Percentiles rank a stretch among this genome's conserved stretches.
Evolutionary conservation across 2,329 filamentous ascomycete genomes (phyloP).

Genomic region (Nemania sp.): DNA sequence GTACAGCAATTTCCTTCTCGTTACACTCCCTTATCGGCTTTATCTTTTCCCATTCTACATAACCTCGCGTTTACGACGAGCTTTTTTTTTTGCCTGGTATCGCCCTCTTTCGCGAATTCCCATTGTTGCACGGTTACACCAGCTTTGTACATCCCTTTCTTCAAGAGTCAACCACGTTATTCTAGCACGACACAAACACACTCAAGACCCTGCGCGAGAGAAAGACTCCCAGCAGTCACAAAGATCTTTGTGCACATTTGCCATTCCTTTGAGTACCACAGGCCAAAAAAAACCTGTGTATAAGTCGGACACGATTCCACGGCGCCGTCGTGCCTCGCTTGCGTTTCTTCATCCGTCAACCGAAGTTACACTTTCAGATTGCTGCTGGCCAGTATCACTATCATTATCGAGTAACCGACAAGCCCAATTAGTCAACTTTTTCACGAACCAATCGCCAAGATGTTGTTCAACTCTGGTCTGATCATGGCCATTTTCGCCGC

Average conservation of each 20-base stretch:
- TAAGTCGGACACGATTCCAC: slow-evolving; percentile 8
- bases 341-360: slow-evolving; percentile 11
- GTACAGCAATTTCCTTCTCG: slow-evolving; percentile 3
- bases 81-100: slow-evolving; percentile 16
- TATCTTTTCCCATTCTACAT: neutral
- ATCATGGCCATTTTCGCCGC: slow-evolving; percentile 48
- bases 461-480: slow-evolving; percentile 45
- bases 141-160: slow-evolving; percentile 1
- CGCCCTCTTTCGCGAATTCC: slow-evolving; percentile 4
- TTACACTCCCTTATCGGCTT: neutral
- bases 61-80: slow-evolving; percentile 6
- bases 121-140: slow-evolving; percentile 16
- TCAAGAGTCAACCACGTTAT: slow-evolving; percentile 17
- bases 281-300: slow-evolving; percentile 9
- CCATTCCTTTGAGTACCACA: slow-evolving; percentile 20
- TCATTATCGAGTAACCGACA: neutral
- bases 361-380: slow-evolving; percentile 2
- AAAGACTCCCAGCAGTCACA: slow-evolving; percentile 17
- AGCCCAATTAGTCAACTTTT: neutral
- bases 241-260: neutral
- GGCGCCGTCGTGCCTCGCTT: slow-evolving; percentile 1
- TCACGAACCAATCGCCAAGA: slow-evolving; percentile 36
- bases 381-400: slow-evolving; percentile 22
- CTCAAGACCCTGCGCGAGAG: slow-evolving; percentile 6
- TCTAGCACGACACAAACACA: slow-evolving; percentile 6